Base-by-base conservation (phyloP, 2,329 filamentous ascomycete genomes). In the Penicillium sp. region DNA sequence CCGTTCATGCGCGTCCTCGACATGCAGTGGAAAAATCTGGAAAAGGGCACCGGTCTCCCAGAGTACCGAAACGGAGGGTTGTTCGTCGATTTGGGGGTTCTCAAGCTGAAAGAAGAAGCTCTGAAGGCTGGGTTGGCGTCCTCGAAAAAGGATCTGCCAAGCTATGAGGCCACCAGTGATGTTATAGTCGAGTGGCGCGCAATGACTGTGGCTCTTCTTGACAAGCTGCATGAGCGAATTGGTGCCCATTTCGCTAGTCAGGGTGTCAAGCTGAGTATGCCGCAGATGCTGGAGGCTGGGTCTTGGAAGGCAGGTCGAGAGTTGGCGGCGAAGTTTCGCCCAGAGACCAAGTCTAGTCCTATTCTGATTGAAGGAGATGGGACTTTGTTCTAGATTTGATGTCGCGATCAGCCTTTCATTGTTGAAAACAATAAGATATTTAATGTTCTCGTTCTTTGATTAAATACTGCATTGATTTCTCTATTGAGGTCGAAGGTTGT, bases 31-130 rank as follows among this genome's bases (percentile, higher is more conserved):
- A 77, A 74, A 9, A 85, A 84, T 39, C 73, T 78, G 2, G 77
- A 83, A 19, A 80, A 87, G 0, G 79, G 88, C 9, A 91, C 89
- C 0, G 89, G 86, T 0, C 77, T 91, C 3, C 87, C 89, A 0
- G 89, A 91, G 69, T 91, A 91, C 65, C 83, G 89, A 54, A 91
- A 91, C 59, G 88, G 88, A 2, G 88, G 88, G 0, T 73, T 91
- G 0, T 87, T 90, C 37, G 81, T 90, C 49, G 89, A 87, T 37
- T 69, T 85, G 19, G 81, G 80, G 0, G 82, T 85, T 0, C 61
- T 87, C 27, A 78, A 75, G 2, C 72, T 87, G 7, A 86, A 85
- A 66, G 60, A 74, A 0, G 74, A 78, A 0, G 77, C 79, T 2
- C 54, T 75, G 49, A 73, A 79, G 41, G 68, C 77, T 5, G 83